phyloP scores from a whole-genome alignment of 257 asterid genomes.

The Primulina huaijiensis region DNA sequence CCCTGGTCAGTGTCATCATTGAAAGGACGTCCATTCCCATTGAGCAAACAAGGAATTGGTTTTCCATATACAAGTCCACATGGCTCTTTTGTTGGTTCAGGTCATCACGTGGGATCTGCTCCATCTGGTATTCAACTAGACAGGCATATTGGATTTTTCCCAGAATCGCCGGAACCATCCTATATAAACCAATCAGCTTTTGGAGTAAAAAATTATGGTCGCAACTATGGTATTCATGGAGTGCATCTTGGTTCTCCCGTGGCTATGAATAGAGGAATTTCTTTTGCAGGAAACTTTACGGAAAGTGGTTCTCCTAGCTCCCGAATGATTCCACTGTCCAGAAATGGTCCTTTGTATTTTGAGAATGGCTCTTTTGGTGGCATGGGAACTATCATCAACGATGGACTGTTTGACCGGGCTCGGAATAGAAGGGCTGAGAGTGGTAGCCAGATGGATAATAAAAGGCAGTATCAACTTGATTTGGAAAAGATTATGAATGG shows the following conservation, averaged over 20 bases:
- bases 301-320: constrained; percentile 46
- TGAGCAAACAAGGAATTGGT: constrained; percentile 3
- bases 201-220: neutral
- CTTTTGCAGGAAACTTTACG: constrained; percentile 34
- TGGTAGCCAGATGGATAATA: constrained; percentile 46
- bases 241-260: constrained; percentile 32
- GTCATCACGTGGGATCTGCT: constrained; percentile 61
- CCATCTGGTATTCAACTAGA: constrained; percentile 53
- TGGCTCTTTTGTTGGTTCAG: constrained; percentile 32
- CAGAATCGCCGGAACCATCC: constrained; percentile 35
- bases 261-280: constrained; percentile 14
- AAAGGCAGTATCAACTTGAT: constrained; percentile 58
- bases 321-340: constrained; percentile 39
- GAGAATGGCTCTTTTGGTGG: constrained; percentile 35
- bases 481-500: constrained; percentile 59
- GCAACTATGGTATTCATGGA: neutral
- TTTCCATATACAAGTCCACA: constrained; percentile 37
- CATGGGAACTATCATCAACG: constrained; percentile 20
- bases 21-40: neutral
- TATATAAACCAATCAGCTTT: constrained; percentile 26
- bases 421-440: constrained; percentile 29
- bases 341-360: constrained; percentile 35
- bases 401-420: constrained; percentile 31
- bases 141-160: constrained; percentile 40
- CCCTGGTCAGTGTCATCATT: neutral